A percentile compares a stretch with the other conserved stretches of the same genome.
Evolutionary conservation across 1,284 basidiomycete species (phyloP).

Genomic region (Tremellales sp.): DNA sequence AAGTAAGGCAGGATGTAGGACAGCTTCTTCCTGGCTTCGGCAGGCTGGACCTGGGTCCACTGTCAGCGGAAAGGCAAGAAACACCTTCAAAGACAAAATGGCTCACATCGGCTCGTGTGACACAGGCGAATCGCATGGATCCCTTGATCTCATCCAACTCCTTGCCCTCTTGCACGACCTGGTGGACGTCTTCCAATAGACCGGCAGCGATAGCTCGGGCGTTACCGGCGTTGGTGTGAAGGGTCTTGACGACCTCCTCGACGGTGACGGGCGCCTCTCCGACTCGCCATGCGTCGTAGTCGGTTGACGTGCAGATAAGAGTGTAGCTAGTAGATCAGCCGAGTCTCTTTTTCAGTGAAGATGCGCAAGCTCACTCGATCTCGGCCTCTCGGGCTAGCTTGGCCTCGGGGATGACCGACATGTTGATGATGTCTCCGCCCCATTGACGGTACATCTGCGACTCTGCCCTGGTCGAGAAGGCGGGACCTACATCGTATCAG

Average conservation of each 20-base stretch:
- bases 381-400: slow-evolving; percentile 95
- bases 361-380: slow-evolving; percentile 60
- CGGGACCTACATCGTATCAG: slow-evolving; percentile 28
- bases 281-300: slow-evolving; percentile 86
- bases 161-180: slow-evolving; percentile 55
- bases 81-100: not conserved
- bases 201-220: slow-evolving; percentile 64
- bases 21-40: slow-evolving; percentile 67
- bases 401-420: slow-evolving; percentile 92
- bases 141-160: slow-evolving; percentile 66
- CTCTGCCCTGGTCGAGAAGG: slow-evolving; percentile 79
- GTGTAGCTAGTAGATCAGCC: slow-evolving; percentile 62
- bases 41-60: slow-evolving; percentile 53
- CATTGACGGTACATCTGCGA: slow-evolving; percentile 87
- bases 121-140: slow-evolving; percentile 76
- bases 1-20: slow-evolving; percentile 69
- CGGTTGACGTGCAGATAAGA: slow-evolving; percentile 82
- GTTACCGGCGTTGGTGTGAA: slow-evolving; percentile 77
- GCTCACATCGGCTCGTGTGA: slow-evolving; percentile 61
- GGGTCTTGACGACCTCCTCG: slow-evolving; percentile 74
- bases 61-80: not conserved
- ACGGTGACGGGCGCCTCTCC: slow-evolving; percentile 78
- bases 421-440: slow-evolving; percentile 91
- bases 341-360: not conserved
- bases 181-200: slow-evolving; percentile 73